A percentile compares a stretch with the other conserved stretches of the same genome.
phyloP scores from a whole-genome alignment of 331 rosid genomes.

The Malus hybrid region DNA sequence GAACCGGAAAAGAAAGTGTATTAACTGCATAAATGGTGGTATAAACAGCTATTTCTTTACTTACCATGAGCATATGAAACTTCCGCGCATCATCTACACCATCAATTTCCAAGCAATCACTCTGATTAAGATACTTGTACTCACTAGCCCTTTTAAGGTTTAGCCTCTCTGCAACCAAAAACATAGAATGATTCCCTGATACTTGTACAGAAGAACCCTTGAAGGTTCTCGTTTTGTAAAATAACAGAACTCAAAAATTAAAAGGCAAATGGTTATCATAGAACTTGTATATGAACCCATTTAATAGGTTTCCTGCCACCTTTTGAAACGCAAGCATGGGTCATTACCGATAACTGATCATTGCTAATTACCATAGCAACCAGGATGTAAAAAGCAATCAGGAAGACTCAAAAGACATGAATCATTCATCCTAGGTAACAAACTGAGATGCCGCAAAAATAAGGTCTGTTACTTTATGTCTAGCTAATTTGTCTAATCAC shows the following conservation, averaged over 20 bases:
- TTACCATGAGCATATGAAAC: slow-evolving; percentile 64
- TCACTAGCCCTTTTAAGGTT: slow-evolving; percentile 60
- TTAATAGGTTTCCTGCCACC: neutral
- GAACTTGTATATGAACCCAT: slow-evolving; percentile 9
- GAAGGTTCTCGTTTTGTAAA: neutral
- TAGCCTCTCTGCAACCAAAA: slow-evolving; percentile 58
- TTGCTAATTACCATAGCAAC: neutral
- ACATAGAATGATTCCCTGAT: neutral
- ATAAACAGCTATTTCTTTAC: slow-evolving; percentile 15
- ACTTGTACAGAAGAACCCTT: neutral
- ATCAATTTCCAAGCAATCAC: slow-evolving; percentile 67
- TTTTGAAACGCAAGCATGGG: slow-evolving; percentile 2
- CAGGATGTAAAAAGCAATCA: slow-evolving; percentile 1
- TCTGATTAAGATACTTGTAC: slow-evolving; percentile 83
- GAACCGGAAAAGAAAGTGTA: slow-evolving; percentile 9
- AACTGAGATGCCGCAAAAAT: neutral
- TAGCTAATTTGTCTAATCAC: neutral
- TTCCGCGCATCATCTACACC: slow-evolving; percentile 66
- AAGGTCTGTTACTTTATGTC: neutral
- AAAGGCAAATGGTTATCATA: neutral
- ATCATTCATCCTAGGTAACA: neutral
- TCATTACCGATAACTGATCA: slow-evolving; percentile 6
- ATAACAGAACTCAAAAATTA: neutral
- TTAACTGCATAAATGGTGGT: slow-evolving; percentile 1
- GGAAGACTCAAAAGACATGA: neutral